phyloP scores from a whole-genome alignment of 139 green algal species.

The Astrephomene gubernaculifera region DNA sequence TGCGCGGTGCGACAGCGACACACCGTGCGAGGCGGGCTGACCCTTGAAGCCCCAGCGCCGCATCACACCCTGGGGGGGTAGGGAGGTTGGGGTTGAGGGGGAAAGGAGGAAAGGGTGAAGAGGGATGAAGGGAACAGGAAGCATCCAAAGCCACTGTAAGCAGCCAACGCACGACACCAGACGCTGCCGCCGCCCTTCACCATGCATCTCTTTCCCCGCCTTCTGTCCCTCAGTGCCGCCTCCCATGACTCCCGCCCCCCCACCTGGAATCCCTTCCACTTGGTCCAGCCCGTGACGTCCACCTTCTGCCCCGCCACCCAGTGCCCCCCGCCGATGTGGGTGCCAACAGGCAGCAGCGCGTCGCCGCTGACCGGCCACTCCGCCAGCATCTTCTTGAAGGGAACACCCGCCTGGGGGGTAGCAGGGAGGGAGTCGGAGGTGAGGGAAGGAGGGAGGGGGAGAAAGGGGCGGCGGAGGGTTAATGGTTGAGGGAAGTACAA shows the following conservation, averaged over 20 bases:
- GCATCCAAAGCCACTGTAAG: background rate
- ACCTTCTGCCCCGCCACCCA: constrained; percentile 95
- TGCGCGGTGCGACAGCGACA: constrained; percentile 81
- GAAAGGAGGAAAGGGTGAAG: background rate
- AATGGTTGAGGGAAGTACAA: too few relatives aligned
- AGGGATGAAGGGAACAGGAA: background rate
- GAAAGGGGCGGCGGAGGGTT: background rate
- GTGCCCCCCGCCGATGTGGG: constrained; percentile 81
- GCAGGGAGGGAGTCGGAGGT: too few relatives aligned
- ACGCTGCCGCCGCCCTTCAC: too few relatives aligned
- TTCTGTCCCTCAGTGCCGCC: too few relatives aligned
- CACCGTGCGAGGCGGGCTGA: constrained; percentile 91
- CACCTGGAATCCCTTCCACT: constrained; percentile 95
- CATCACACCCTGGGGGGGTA: constrained; percentile 84
- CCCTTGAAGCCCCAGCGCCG: constrained; percentile 94
- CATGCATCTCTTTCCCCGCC: too few relatives aligned
- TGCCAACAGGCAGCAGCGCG: constrained; percentile 89
- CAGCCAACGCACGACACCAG: background rate
- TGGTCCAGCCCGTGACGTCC: constrained; percentile 92
- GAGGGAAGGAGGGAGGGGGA: background rate
- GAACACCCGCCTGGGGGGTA: constrained; percentile 52
- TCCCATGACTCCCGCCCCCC: background rate
- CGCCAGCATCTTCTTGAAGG: constrained; percentile 80
- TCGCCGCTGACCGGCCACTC: constrained; percentile 94
- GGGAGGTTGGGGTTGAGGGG: too few relatives aligned